Base-by-base conservation (phyloP, 2,329 filamentous ascomycete species). In the Macrophomina pseudophaseolina region DNA sequence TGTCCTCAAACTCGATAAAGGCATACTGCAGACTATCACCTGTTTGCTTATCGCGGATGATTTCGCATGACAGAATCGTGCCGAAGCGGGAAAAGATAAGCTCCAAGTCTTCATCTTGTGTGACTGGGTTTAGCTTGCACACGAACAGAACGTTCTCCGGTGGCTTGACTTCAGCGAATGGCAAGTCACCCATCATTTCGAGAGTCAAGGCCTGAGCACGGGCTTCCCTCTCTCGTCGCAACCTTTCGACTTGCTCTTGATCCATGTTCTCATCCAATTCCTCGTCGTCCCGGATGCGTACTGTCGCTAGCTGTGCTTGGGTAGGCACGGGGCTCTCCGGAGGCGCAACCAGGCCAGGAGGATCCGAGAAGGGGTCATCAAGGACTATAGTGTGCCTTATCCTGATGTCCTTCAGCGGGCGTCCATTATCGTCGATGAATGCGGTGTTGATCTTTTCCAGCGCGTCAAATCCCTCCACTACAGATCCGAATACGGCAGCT, bases 61-160 rank as follows among this genome's bases (percentile, higher is more conserved):
- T 92, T 80, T 99, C 95, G 76, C 95, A 99, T 54, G 93, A 97
- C 30, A 98, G 79, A 49, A 99, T 97, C 75, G 91, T 94, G 71
- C 95, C 95, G 73, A 99, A 99, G 0, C 95, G 94, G 66, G 92
- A 94, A 80, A 99, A 99, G 69, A 99, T 98, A 70, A 98, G 86
- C 76, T 97, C 91, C 54, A 99, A 84, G 76, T 99, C 95, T 74
- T 97, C 91, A 74, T 97, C 94, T 74, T 92, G 91, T 9, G 95
- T 99, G 54, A 99, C 93, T 0, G 95, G 95, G 73, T 99, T 99
- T 51, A 99, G 85, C 78, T 99, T 99, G 89, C 95, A 99, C 51
- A 99, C 94, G 76, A 99, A 99, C 1, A 99, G 85, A 14, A 99
- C 90, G 78, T 99, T 98, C 81, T 99, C 95, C 0, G 95, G 95